These are phyloP conservation scores for Stagonosporopsis chrysanthemi DNA, from an alignment of 2,329 filamentous ascomycete species.

Conservation along the genomic window DNA sequence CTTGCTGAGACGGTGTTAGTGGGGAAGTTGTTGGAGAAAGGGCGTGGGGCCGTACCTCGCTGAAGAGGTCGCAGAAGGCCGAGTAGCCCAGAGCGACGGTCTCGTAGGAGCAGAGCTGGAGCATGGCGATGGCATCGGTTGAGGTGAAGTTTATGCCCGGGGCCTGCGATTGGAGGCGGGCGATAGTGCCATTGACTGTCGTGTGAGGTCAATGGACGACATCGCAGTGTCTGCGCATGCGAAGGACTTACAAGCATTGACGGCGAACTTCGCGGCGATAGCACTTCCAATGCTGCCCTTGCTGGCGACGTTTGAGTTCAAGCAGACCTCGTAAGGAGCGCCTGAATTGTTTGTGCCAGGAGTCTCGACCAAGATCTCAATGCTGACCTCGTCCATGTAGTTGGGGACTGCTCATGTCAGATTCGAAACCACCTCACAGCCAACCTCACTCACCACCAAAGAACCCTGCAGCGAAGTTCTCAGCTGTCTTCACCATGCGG, in stretches of 20 bases:
- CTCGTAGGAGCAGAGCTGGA: constrained; percentile 48
- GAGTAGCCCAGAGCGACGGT: constrained; percentile 54
- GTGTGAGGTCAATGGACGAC: neutral
- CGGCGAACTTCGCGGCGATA: constrained; percentile 33
- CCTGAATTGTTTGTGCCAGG: constrained; percentile 39
- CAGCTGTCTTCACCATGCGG: constrained; percentile 44
- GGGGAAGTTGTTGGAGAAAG: neutral
- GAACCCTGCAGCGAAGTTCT: constrained; percentile 45
- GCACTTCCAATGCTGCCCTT: constrained; percentile 39
- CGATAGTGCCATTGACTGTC: constrained; percentile 36
- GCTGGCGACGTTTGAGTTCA: constrained; percentile 38
- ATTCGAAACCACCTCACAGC: neutral
- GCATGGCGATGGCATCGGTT: constrained; percentile 51
- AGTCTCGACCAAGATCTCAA: constrained; percentile 41
- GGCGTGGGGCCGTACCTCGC: constrained; percentile 23
- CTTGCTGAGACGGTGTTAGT: constrained; percentile 30
- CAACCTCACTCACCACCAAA: constrained; percentile 27
- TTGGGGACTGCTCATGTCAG: constrained; percentile 29
- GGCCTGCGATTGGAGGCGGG: constrained; percentile 38
- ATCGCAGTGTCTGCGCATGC: neutral
- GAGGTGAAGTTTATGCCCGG: constrained; percentile 41
- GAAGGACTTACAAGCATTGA: constrained; percentile 25
- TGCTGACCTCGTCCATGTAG: constrained; percentile 38
- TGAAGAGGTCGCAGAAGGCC: constrained; percentile 54
- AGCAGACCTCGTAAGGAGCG: constrained; percentile 40